Base-by-base conservation (phyloP, 305 asterid species). In the Solanum hybrid region DNA sequence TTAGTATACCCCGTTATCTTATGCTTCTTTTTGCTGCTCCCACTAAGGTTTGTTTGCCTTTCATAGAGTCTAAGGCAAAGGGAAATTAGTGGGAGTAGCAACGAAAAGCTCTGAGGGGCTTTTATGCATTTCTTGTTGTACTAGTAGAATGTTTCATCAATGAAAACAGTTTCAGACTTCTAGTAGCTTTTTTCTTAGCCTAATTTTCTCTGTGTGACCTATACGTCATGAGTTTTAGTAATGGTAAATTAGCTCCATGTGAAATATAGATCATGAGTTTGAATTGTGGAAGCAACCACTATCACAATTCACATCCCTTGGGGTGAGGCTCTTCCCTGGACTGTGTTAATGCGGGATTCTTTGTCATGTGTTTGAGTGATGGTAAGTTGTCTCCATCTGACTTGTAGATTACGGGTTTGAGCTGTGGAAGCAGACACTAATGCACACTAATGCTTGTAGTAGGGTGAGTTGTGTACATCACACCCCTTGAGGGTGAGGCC, bases 1-100 rank as follows among this genome's bases (percentile, higher is more conserved):
- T 4, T 37, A 56, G 89, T 95, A 95, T 76, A 93, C 93, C 96
- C 95, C 94, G 92, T 88, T 92, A 76, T 88, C 92, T 89, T 86
- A 92, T 90, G 99, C 98, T 95, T 97, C 98, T 95, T 96, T 95
- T 96, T 97, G 99, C 96, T 92, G 97, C 98, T 97, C 95, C 98
- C 94, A 95, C 98, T 96, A 87, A 90, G 90, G 94, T 91, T 96
- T 93, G 95, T 96, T 94, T 85, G 98, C 97, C 97, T 87, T 85
- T 86, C 87, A 89, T 51, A 51, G 80, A 81, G 87, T 86, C 56
- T 78, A 72, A 36, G 98, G 97, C 95, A 89, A 93, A 87, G 94
- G 94, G 94, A 91, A 89, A 93, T 93, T 94, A 96, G 99, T 94
- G 98, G 98, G 96, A 97, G 98, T 95, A 89, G 97, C 98, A 96